Conservation (phyloP, 768 basidiomycete genomes). For the Macrolepiota albuminosa region DNA sequence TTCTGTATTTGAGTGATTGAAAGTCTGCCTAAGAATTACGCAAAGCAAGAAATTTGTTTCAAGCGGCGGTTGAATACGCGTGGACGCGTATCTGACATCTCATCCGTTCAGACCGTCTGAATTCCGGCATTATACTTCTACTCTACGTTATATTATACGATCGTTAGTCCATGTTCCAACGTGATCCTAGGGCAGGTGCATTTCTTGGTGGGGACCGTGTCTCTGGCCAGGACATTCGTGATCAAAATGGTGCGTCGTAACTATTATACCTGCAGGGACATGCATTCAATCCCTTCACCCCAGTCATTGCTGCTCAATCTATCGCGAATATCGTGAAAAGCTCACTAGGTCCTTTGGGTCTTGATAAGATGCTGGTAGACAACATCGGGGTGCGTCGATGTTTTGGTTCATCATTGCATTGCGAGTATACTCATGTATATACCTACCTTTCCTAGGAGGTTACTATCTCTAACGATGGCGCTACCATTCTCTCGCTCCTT, state of each 20-base stretch:
- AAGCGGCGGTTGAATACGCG: constrained; percentile 22
- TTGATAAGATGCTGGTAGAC: constrained; percentile 97
- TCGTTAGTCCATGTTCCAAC: constrained; percentile 65
- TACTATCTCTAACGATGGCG: constrained; percentile 99
- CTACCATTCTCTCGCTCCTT: constrained; percentile 93
- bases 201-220: constrained; percentile 93
- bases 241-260: constrained; percentile 79
- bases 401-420: background rate
- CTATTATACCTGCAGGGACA: background rate
- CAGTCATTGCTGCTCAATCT: constrained; percentile 92
- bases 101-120: background rate
- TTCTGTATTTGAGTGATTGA: background rate
- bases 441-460: constrained; percentile 65
- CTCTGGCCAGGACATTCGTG: constrained; percentile 92
- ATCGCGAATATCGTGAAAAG: constrained; percentile 98
- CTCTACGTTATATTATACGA: constrained; percentile 5
- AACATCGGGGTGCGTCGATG: constrained; percentile 81
- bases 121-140: background rate
- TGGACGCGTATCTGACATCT: constrained; percentile 18
- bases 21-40: background rate
- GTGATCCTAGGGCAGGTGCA: constrained; percentile 86
- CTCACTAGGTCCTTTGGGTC: constrained; percentile 89
- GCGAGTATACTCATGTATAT: constrained; percentile 2
- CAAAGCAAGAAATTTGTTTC: constrained; percentile 10
- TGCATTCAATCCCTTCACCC: constrained; percentile 3